These are phyloP conservation scores for Fusarium chuoi DNA, from an alignment of 2,329 filamentous ascomycete species.

Conservation along the genomic window DNA sequence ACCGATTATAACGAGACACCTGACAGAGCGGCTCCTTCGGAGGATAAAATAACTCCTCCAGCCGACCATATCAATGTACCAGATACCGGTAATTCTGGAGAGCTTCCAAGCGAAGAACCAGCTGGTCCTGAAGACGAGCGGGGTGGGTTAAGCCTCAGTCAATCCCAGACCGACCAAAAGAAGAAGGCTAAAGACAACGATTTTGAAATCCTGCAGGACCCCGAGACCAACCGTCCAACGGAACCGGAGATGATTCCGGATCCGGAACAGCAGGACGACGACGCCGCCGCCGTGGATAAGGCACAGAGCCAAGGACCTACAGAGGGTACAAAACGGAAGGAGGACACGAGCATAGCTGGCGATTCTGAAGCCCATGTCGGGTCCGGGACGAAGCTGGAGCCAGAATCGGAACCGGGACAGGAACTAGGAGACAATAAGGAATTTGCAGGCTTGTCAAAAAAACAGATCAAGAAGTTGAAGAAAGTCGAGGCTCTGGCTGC, in stretches of 20 bases:
- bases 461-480: slow-evolving; percentile 41
- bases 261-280: slow-evolving; percentile 43
- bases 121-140: slow-evolving; percentile 45
- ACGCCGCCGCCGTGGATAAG: slow-evolving; percentile 39
- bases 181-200: slow-evolving; percentile 49
- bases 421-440: slow-evolving; percentile 37
- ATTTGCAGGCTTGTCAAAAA: slow-evolving; percentile 43
- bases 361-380: slow-evolving; percentile 31
- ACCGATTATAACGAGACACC: slow-evolving; percentile 27
- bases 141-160: slow-evolving; percentile 45
- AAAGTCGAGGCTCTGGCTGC: slow-evolving; percentile 39
- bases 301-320: slow-evolving; percentile 30
- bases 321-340: slow-evolving; percentile 27
- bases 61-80: slow-evolving; percentile 23
- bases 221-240: slow-evolving; percentile 38
- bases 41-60: slow-evolving; percentile 15
- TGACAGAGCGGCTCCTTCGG: neutral
- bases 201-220: slow-evolving; percentile 45
- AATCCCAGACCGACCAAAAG: slow-evolving; percentile 49
- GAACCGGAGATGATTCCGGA: slow-evolving; percentile 40
- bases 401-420: slow-evolving; percentile 31
- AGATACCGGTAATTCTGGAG: slow-evolving; percentile 34
- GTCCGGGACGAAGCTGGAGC: slow-evolving; percentile 29
- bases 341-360: slow-evolving; percentile 30
- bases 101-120: slow-evolving; percentile 38